phyloP scores from a whole-genome alignment of 495 filamentous ascomycete genomes.

The Neurospora sublineolata region DNA sequence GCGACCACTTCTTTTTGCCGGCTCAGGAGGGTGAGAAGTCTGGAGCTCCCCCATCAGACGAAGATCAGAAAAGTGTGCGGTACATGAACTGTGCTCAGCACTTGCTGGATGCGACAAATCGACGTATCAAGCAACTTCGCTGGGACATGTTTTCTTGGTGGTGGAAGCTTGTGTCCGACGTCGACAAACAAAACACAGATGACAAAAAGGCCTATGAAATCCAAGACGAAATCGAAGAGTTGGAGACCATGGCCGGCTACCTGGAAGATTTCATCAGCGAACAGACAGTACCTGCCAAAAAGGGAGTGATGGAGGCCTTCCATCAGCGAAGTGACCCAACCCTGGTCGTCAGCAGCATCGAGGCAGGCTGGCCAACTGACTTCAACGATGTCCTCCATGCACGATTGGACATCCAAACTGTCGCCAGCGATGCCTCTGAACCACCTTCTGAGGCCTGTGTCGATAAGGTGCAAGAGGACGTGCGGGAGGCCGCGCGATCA shows the following conservation, averaged over 20 bases:
- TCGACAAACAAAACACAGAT: background rate
- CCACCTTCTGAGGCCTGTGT: background rate
- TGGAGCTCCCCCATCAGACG: background rate
- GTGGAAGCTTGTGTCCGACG: conserved; percentile 23
- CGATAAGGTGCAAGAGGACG: background rate
- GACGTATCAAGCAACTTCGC: conserved; percentile 4
- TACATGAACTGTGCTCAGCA: conserved; percentile 17
- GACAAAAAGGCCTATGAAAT: background rate
- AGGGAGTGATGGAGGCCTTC: conserved; percentile 15
- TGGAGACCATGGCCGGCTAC: background rate
- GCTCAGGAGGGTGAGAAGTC: background rate
- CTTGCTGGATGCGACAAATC: conserved; percentile 8
- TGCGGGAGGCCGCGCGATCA: background rate
- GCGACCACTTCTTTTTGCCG: conserved; percentile 15
- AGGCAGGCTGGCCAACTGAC: conserved; percentile 34
- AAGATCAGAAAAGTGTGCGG: conserved; percentile 1
- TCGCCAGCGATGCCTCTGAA: background rate
- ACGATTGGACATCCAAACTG: conserved; percentile 21
- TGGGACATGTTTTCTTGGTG: conserved; percentile 33
- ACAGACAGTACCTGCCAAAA: background rate
- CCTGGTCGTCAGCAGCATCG: conserved; percentile 30
- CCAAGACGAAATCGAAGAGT: background rate
- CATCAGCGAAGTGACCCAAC: conserved; percentile 33
- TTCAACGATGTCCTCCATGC: conserved; percentile 28
- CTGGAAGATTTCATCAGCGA: background rate